Base-by-base conservation (phyloP, 495 filamentous ascomycete species). In the Hyaloscypha variabilis region DNA sequence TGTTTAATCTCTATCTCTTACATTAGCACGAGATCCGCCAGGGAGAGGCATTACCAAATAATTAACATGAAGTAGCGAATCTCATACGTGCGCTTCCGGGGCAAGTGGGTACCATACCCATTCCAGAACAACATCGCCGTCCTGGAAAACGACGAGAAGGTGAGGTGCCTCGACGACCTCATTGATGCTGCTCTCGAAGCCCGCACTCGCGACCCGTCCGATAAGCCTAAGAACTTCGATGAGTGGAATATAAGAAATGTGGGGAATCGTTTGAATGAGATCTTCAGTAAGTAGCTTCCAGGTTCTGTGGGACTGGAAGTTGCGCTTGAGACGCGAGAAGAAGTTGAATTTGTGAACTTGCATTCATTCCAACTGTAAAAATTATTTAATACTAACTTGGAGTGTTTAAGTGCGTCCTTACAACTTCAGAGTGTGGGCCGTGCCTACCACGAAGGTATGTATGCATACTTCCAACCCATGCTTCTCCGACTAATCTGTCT, bases 51-150 rank as follows among this genome's bases (percentile, higher is more conserved):
- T n/a, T n/a, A n/a, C n/a, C n/a, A n/a, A n/a, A n/a, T n/a, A n/a
- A n/a, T n/a, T n/a, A n/a, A n/a, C n/a, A n/a, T n/a, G n/a, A n/a
- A n/a, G n/a, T n/a, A n/a, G 81, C 94, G 95, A 78, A 93, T 99
- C 79, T 99, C 95, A 64, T 99, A 98, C 77, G 94, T 99, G 69
- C 94, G 95, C 72, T 97, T 92, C 90, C 93, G 96, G 88, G 80
- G 82, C 62, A 83, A 91, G 74, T 99, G 95, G 95, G 95, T 98
- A 59, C 94, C 96, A 42, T 99, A 99, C 79, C 95, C 95, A 68
- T 97, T 98, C 88, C 95, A 99, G 83, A 99, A 99, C 88, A 99
- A 99, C 85, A 94, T 99, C 77, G 95, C 94, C 72, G 94, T 97
- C 91, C 80, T 99, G 70, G 91, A 94, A 74, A 96, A 98, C 83